Base-by-base conservation (phyloP, 2,329 filamentous ascomycete species). In the Calonectria pseudoturangicola region DNA sequence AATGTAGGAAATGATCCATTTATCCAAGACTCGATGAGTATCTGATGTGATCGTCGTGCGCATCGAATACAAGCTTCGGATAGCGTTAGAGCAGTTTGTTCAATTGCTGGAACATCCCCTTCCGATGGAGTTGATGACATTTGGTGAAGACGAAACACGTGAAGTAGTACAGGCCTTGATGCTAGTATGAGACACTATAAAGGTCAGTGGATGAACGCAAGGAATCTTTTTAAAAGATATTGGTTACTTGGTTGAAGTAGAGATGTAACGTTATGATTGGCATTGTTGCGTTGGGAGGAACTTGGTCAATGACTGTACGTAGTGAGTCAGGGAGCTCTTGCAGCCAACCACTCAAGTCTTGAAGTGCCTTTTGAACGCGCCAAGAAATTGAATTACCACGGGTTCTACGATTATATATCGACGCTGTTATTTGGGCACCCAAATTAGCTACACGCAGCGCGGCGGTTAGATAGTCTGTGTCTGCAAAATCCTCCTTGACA, bases 221-320 rank as follows among this genome's bases (percentile, higher is more conserved):
- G 13, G 16, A 25, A 28, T 15, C 21, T 21, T 51, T 15, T 2
- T 5, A 5, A 15, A 28, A 51, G 25, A 7, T 1, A 7, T 16
- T 27, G 15, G 48, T 6, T 28, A 51, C 25, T 15, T 51, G 48
- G 48, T 51, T 51, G 15, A 51, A 51, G n/a, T 51, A 51, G 48
- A 51, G 48, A 27, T 51, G 48, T 13, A 51, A 12, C 2, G 48
- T 51, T 28, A 51, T 51, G 1, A 16, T 51, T 10, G 48, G 25
- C 48, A 28, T 51, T 27, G 48, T 8, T 27, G 48, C 48, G 28
- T 51, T 51, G 6, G 21, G 27, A 16, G 48, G 48, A 4, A 30
- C 48, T 51, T 51, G 25, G 5, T 51, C 25, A 16, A 51, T 51
- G 25, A 25, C 48, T 27, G 48, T 51, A 3, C 48, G 25, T 28